A percentile compares a stretch with the other conserved stretches of the same genome.
Conservation (phyloP, 148 eudicot genomes). For the Polygonum maritimum region DNA sequence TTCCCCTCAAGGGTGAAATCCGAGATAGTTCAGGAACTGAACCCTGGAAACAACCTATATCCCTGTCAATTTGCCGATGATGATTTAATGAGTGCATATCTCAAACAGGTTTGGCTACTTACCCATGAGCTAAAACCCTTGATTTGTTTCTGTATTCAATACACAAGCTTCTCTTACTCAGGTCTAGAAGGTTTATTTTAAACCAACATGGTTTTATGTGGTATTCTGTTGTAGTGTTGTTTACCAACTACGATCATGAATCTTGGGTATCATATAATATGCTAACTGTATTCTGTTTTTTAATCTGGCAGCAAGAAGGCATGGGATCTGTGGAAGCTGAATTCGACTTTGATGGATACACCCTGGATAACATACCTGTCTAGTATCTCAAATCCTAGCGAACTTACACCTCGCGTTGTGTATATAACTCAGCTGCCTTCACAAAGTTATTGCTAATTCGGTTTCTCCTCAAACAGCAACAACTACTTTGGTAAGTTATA, state of each 20-base stretch:
- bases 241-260: neutral
- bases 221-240: neutral
- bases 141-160: too few relatives aligned
- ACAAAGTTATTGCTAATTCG: neutral
- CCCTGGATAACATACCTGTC: conserved; percentile 52
- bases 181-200: too few relatives aligned
- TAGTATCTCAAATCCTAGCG: neutral
- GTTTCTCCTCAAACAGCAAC: neutral
- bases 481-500: neutral
- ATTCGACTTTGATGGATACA: conserved; percentile 50
- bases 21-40: conserved; percentile 43
- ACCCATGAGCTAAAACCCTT: neutral
- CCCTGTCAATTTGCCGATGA: conserved; percentile 58
- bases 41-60: conserved; percentile 34
- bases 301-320: conserved; percentile 45
- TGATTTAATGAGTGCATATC: conserved; percentile 55
- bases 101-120: conserved; percentile 58
- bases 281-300: neutral
- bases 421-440: neutral
- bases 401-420: neutral
- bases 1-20: conserved; percentile 33
- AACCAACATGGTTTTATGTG: too few relatives aligned
- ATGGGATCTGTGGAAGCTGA: conserved; percentile 39
- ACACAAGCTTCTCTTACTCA: too few relatives aligned
- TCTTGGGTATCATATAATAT: neutral